These are phyloP conservation scores for Fusarium sp. DNA, from an alignment of 2,329 filamentous ascomycete species.

Conservation along the genomic window DNA sequence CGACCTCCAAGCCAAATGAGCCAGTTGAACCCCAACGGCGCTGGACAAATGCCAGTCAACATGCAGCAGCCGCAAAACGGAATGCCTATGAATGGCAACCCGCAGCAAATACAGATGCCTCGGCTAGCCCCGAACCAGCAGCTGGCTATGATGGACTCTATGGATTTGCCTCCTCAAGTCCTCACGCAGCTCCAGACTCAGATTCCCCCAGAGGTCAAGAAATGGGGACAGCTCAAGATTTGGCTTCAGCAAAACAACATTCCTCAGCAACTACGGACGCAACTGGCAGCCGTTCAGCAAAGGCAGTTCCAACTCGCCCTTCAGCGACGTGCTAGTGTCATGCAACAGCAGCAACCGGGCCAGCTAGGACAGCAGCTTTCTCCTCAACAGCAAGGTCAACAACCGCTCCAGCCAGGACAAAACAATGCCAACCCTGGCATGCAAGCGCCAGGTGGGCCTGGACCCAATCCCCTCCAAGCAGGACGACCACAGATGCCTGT, in stretches of 20 bases:
- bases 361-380: constrained; percentile 23
- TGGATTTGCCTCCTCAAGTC: constrained; percentile 56
- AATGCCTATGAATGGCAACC: constrained; percentile 39
- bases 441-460: constrained; percentile 35
- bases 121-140: constrained; percentile 46
- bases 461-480: constrained; percentile 42
- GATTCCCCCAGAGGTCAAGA: constrained; percentile 56
- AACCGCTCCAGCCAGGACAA: constrained; percentile 43
- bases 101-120: constrained; percentile 43
- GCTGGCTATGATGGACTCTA: constrained; percentile 55
- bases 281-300: constrained; percentile 50
- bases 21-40: constrained; percentile 47
- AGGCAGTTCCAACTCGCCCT: constrained; percentile 52
- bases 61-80: constrained; percentile 47
- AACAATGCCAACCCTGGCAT: constrained; percentile 40
- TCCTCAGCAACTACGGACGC: constrained; percentile 43
- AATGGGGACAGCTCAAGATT: constrained; percentile 58
- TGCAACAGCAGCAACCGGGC: constrained; percentile 36
- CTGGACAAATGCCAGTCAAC: constrained; percentile 42
- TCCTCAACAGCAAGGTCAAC: constrained; percentile 31
- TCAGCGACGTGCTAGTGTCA: constrained; percentile 44
- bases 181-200: constrained; percentile 41
- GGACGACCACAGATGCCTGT: constrained; percentile 37
- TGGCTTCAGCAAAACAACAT: constrained; percentile 54
- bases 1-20: constrained; percentile 44